Base-by-base conservation (phyloP, 306 rosid species). In the Hippophae gyantsensis region DNA sequence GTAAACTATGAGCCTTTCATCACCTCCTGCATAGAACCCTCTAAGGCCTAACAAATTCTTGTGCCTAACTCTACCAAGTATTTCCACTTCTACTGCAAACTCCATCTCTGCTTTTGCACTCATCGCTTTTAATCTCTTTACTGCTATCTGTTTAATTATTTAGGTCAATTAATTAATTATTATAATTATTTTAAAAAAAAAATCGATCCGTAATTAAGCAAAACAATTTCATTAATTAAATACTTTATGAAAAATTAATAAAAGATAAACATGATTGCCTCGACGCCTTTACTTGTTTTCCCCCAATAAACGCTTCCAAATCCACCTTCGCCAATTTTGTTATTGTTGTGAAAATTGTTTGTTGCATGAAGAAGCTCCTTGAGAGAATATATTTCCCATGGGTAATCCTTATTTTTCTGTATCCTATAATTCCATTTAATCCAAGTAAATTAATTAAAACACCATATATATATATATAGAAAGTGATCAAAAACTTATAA, bases 91-190 rank as follows among this genome's bases (percentile, higher is more conserved):
- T 10, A 90, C 96, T 6, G 98, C 98, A 60, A 90, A 90, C 64
- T 90, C 98, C 98, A 87, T 90, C 78, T 90, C 96, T 40, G 95
- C 87, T 76, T 87, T 90, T n/a, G 89, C 82, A 18, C 79, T 90
- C 92, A 87, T 81, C 3, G 83, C 64, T 69, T 90, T 90, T 56
- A 90, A 63, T 4, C 95, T 70, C 70, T 90, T 90, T 71, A 90
- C 96, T 2, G 96, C 98, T n/a, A 90, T 85, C 98, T 90, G 74
- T 60, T 61, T 2, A 41, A 5, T 6, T 40, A 57, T 18, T 18
- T 18, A 18, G 7, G 18, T 48, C 12, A 48, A 48, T 48, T 10
- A 48, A 48, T 48, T 6, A 2, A 11, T 13, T 11, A 12, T 3
- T 12, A n/a, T n/a, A n/a, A n/a, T n/a, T n/a, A n/a, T n/a, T n/a